Percentiles rank a stretch among this genome's conserved stretches.
Conservation (phyloP, 2,329 filamentous ascomycete genomes). For the Didymella keratinophila region DNA sequence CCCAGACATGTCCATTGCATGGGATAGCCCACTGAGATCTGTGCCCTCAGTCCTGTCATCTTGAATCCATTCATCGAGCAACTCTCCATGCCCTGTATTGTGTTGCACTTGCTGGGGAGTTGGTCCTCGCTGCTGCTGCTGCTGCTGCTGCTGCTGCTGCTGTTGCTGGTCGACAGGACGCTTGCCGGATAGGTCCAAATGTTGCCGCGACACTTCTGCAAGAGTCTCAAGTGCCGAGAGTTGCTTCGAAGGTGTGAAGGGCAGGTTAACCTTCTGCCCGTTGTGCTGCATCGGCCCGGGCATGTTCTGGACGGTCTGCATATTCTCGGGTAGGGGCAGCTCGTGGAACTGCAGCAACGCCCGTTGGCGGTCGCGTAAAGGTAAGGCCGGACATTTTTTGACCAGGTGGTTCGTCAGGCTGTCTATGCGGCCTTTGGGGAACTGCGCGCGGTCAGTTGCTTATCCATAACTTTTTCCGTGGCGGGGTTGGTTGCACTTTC, state of each 20-base stretch:
- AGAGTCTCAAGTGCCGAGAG: slow-evolving; percentile 87
- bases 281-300: slow-evolving; percentile 34
- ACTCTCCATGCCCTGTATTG: slow-evolving; percentile 35
- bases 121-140: slow-evolving; percentile 7
- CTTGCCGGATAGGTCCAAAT: slow-evolving; percentile 64
- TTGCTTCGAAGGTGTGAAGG: slow-evolving; percentile 59
- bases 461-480: slow-evolving; percentile 21
- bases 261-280: slow-evolving; percentile 49
- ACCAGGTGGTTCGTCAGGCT: slow-evolving; percentile 81
- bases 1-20: slow-evolving; percentile 44
- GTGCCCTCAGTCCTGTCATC: slow-evolving; percentile 47
- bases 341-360: slow-evolving; percentile 77
- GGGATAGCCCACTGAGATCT: slow-evolving; percentile 35
- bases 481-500: slow-evolving; percentile 56
- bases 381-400: slow-evolving; percentile 84
- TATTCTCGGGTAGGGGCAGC: slow-evolving; percentile 59
- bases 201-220: slow-evolving; percentile 83
- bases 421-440: slow-evolving; percentile 88
- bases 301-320: slow-evolving; percentile 30
- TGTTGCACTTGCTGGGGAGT: slow-evolving; percentile 20
- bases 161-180: slow-evolving; percentile 46
- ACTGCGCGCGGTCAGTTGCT: slow-evolving; percentile 54
- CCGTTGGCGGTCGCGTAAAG: slow-evolving; percentile 76
- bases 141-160: neutral
- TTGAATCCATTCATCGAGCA: slow-evolving; percentile 51